Conservation (phyloP, 192 early-diverging fungal species). For the Coemansia sp. region DNA sequence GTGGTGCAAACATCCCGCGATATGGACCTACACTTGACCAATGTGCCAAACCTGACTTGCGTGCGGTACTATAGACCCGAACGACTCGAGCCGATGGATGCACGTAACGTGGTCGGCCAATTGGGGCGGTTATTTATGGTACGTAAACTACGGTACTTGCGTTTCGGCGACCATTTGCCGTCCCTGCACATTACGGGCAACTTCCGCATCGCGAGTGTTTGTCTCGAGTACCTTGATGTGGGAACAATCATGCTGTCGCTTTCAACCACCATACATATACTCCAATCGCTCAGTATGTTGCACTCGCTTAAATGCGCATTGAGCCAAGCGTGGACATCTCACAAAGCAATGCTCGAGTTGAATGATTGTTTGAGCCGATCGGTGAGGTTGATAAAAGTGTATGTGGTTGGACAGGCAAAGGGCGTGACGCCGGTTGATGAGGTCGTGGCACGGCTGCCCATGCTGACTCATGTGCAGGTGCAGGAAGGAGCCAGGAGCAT, state of each 20-base stretch:
- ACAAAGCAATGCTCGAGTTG: background rate
- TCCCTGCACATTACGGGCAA: background rate
- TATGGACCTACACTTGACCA: slow-evolving; percentile 8
- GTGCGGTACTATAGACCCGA: slow-evolving; percentile 13
- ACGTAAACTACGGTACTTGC: slow-evolving; percentile 4
- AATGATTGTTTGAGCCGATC: slow-evolving; percentile 6
- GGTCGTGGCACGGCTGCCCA: slow-evolving; percentile 16
- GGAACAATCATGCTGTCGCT: slow-evolving; percentile 21
- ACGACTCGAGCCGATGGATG: background rate
- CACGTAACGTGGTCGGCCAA: slow-evolving; percentile 4
- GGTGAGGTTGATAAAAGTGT: slow-evolving; percentile 6
- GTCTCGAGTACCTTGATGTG: slow-evolving; percentile 18
- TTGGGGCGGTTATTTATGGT: slow-evolving; percentile 7
- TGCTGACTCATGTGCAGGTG: background rate
- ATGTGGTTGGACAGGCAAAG: background rate
- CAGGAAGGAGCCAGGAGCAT: background rate
- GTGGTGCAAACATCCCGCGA: background rate
- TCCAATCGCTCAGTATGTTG: slow-evolving; percentile 3
- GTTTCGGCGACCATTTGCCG: slow-evolving; percentile 25
- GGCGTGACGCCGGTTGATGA: slow-evolving; percentile 1
- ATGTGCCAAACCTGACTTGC: slow-evolving; percentile 9
- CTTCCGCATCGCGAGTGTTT: slow-evolving; percentile 1
- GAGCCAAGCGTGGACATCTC: background rate
- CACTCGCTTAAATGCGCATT: slow-evolving; percentile 8
- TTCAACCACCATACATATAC: slow-evolving; percentile 2